A percentile compares a stretch with the other conserved stretches of the same genome.
phyloP scores from a whole-genome alignment of 768 basidiomycete genomes.

The Suillus spraguei region DNA sequence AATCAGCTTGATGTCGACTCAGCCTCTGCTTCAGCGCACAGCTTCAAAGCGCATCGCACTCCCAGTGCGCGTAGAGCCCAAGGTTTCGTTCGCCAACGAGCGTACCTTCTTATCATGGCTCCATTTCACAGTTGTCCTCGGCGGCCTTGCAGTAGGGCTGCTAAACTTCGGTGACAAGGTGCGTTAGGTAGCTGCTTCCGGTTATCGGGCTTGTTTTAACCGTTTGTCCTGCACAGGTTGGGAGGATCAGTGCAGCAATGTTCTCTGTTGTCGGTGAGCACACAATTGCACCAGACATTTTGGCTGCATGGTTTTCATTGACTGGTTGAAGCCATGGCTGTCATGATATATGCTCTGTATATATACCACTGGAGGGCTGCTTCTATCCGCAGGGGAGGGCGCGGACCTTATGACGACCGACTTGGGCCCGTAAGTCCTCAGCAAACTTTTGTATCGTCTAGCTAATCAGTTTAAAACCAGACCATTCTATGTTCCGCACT shows the following conservation, averaged over 20 bases:
- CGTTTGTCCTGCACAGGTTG: slow-evolving; percentile 54
- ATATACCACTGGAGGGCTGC: slow-evolving; percentile 97
- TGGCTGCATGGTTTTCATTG: slow-evolving; percentile 13
- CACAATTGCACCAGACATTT: neutral
- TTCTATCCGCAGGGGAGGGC: slow-evolving; percentile 87
- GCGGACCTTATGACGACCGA: slow-evolving; percentile 96
- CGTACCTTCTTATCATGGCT: slow-evolving; percentile 98
- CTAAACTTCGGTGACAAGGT: slow-evolving; percentile 98
- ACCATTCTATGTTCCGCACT: slow-evolving; percentile 83
- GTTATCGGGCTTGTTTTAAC: neutral
- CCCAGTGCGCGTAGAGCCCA: slow-evolving; percentile 92
- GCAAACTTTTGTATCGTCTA: slow-evolving; percentile 14
- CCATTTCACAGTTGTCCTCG: slow-evolving; percentile 96
- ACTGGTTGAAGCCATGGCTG: slow-evolving; percentile 75
- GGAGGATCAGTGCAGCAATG: slow-evolving; percentile 95
- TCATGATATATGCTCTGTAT: slow-evolving; percentile 95
- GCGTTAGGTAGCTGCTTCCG: slow-evolving; percentile 18
- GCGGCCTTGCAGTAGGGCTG: slow-evolving; percentile 92
- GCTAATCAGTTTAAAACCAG: slow-evolving; percentile 39
- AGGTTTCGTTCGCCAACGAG: slow-evolving; percentile 94
- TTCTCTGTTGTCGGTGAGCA: slow-evolving; percentile 91
- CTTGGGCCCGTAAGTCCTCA: slow-evolving; percentile 80
- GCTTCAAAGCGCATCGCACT: slow-evolving; percentile 94
- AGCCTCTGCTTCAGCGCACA: slow-evolving; percentile 95
- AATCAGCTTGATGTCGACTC: slow-evolving; percentile 78